Base-by-base conservation (phyloP, 495 filamentous ascomycete genomes). In the Parathielavia hyrcaniae region DNA sequence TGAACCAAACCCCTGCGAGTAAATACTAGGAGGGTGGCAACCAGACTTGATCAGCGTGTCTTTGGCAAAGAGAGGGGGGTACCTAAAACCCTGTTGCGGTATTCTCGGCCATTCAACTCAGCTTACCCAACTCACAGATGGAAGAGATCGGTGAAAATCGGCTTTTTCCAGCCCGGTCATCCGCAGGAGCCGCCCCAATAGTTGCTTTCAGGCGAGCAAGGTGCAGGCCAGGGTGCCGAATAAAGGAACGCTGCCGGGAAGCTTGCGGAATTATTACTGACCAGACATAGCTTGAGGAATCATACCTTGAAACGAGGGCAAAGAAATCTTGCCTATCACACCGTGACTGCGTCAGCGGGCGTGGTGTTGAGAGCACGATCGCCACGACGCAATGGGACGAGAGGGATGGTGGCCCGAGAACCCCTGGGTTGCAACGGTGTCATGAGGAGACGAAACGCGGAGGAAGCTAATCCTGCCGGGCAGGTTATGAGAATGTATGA, bases 401-500 rank as follows among this genome's bases (percentile, higher is more conserved):
- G 23, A 19, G 7, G 2, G 36, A 26, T 5, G 8, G 12, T 12
- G 49, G 17, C 45, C 43, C 39, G 50, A 36, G 39, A 19, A 46
- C 26, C 32, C 43, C 23, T 34, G 57, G 41, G 17, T 12, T 30
- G 51, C n/a, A 20, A 20, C 17, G 43, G 13, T 30, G 45, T 49
- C 38, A 36, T 20, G 34, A 52, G 17, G 51, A 52, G 34, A n/a
- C 38, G 22, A 41, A 54, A 53, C 53, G 58, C 50, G 58, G 53
- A 64, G 57, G 39, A 53, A 48, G 56, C 40, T 62, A 54, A 36
- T 41, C 56, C 53, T 61, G 52, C 58, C 57, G 65, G 48, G 54
- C 56, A 61, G 50, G 59, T 50, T 66, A 61, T 63, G 44, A 57
- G 46, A 3, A 30, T 30, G 48, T 58, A 55, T 53, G 46, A 58